Evolutionary conservation across 1,284 basidiomycete genomes (phyloP), one percentile per base, ranked within the genome.

Genomic region (Pseudozyma tsukubaensis): DNA sequence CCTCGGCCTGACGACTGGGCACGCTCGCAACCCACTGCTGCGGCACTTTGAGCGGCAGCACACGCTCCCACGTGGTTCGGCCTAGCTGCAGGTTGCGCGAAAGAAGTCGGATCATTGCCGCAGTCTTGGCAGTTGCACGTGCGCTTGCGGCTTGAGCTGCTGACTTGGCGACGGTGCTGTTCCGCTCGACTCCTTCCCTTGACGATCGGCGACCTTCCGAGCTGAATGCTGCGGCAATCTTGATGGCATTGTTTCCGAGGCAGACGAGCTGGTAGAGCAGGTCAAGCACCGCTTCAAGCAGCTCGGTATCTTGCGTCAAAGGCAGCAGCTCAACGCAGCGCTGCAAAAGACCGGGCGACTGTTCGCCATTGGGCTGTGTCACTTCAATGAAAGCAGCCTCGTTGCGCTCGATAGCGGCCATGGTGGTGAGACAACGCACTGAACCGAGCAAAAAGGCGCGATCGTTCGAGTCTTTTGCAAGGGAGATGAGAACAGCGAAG

Each of bases 261-360:
- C 72, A 65, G 35, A 76, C 61, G 5, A 81, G 57, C 63, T 83
- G 82, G 45, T 81, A 82, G 36, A 83, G 62, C 16, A 83, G 61
- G 29, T 83, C 82, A 35, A 82, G 61, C 8, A 56, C 72, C 12
- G 76, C 73, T 51, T 83, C 82, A 36, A 78, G 64, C 58, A 83
- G 66, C 42, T 83, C 80, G 0, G 60, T 61, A 57, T 83, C 79
- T 35, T 75, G 64, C 8, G 76, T 79, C 18, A 83, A 56, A 3
- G 78, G 76, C 19, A 83, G 67, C 48, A 83, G 62, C 37, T 75
- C 62, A 36, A 83, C 48, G 60, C 81, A 80, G 18, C 78, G 72
- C 8, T 60, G 48, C 47, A 80, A 56, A 9, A 83, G 66, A 10
- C 72, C 71, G 3, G 77, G 79, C 34, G 68, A 70, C 29, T 66